These are phyloP conservation scores for Syncephalastrum sp. DNA, from an alignment of 371 early-diverging fungal genomes.

Conservation along the genomic window DNA sequence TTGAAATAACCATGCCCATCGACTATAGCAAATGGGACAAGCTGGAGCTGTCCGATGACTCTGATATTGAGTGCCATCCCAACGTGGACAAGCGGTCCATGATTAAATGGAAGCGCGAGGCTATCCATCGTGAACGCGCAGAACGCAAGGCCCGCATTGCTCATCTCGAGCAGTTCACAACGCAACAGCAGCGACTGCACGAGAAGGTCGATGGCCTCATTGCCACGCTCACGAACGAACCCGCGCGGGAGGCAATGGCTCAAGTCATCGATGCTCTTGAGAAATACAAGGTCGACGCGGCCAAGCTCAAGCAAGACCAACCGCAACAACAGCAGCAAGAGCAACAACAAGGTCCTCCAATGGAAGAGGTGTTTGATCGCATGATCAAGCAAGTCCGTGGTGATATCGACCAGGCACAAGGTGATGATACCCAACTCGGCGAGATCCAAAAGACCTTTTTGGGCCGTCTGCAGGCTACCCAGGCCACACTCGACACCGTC, in stretches of 20 bases:
- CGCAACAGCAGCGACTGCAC: constrained; percentile 56
- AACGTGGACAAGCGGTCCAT: constrained; percentile 95
- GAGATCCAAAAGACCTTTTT: constrained; percentile 29
- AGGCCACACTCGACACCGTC: constrained; percentile 11
- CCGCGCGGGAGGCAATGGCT: constrained; percentile 23
- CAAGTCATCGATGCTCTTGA: constrained; percentile 22
- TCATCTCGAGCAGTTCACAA: constrained; percentile 57
- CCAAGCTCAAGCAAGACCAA: too few species aligned
- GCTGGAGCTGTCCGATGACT: constrained; percentile 95
- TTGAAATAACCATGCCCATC: constrained; percentile 36
- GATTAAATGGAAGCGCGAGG: constrained; percentile 89
- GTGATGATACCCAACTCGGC: constrained; percentile 4
- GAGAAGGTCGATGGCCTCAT: constrained; percentile 39
- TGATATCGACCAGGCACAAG: constrained; percentile 18
- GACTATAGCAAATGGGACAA: constrained; percentile 97
- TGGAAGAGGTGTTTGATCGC: constrained; percentile 20
- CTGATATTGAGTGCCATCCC: constrained; percentile 94
- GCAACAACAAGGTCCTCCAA: neutral
- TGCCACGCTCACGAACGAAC: constrained; percentile 11
- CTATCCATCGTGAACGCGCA: constrained; percentile 87
- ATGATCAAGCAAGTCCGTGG: constrained; percentile 27
- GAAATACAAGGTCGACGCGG: too few species aligned
- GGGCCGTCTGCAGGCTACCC: constrained; percentile 11
- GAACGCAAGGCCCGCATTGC: constrained; percentile 77
- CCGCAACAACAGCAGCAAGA: constrained; percentile 3